Evolutionary conservation across 1,139 yeast species (phyloP).

Genomic region (Tardiomyces blankii): DNA sequence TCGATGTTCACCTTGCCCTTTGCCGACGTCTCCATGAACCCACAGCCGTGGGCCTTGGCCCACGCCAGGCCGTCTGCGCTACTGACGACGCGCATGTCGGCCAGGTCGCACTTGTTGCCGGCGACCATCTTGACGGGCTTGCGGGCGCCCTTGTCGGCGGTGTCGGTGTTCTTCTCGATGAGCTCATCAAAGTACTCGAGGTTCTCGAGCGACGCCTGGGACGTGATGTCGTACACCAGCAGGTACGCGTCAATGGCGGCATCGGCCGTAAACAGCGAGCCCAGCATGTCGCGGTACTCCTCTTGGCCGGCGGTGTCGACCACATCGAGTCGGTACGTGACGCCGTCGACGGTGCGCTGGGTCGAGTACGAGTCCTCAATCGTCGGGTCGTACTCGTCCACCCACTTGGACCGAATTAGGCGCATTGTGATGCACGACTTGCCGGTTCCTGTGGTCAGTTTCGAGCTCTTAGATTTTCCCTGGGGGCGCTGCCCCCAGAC

Average conservation of each 20-base stretch:
- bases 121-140: slow-evolving; percentile 72
- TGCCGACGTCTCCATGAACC: slow-evolving; percentile 88
- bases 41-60: slow-evolving; percentile 62
- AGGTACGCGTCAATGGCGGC: slow-evolving; percentile 86
- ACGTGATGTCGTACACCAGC: slow-evolving; percentile 78
- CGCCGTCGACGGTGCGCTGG: slow-evolving; percentile 23
- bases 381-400: slow-evolving; percentile 28
- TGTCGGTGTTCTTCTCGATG: slow-evolving; percentile 65
- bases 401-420: slow-evolving; percentile 25
- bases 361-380: slow-evolving; percentile 28
- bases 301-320: slow-evolving; percentile 31
- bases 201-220: slow-evolving; percentile 71
- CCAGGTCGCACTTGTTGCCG: slow-evolving; percentile 68
- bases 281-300: slow-evolving; percentile 39
- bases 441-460: slow-evolving; percentile 13
- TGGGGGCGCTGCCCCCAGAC: no score
- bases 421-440: slow-evolving; percentile 26
- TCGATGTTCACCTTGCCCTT: slow-evolving; percentile 93
- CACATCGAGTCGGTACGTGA: slow-evolving; percentile 22
- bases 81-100: slow-evolving; percentile 61
- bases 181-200: slow-evolving; percentile 74
- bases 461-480: not conserved
- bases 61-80: slow-evolving; percentile 69
- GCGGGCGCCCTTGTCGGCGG: slow-evolving; percentile 84
- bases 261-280: slow-evolving; percentile 45